Evolutionary conservation across 2,329 filamentous ascomycete genomes (phyloP), one percentile per base, ranked within the genome.

Genomic region (Didymella glomerata): DNA sequence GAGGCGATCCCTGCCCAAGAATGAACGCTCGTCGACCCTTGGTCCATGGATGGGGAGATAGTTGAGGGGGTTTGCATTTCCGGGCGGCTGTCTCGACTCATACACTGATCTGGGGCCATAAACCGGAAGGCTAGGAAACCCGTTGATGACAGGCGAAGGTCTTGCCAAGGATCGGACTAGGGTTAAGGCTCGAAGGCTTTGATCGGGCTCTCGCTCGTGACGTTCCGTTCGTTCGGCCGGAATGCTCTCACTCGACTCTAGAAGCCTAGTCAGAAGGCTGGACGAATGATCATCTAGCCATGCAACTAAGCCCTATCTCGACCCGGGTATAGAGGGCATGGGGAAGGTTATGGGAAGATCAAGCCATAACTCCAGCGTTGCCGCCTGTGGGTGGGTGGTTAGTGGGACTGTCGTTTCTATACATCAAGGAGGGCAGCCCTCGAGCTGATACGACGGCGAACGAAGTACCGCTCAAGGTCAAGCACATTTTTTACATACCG

Each of bases 341-440:
- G 57, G 56, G 53, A 48, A 25, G 32, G 32, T 53, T 18, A 61
- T 40, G 66, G 28, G 34, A 44, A 40, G 61, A 58, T 76, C 73
- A 76, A 57, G 73, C 74, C 72, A 76, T 76, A 28, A 76, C 67
- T 61, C 73, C 68, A 67, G 69, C 62, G 50, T 71, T 71, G 56
- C 75, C 75, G 56, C 75, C 75, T 77, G 65, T 49, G 44, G 36
- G 42, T 38, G 22, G 28, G 51, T 54, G 48, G 60, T 76, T 28
- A 76, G 72, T 66, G 16, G n/a, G 25, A 16, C 5, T 20, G 24
- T 28, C 3, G 45, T 49, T 60, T 54, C 57, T 52, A 60, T 59
- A 68, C 62, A 66, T 62, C 58, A 56, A 54, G 46, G 50, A 38
- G 20, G 11, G 27, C 4, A 34, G 36, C n/a, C 54, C 53, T 20